Percentiles rank a stretch among this genome's conserved stretches.
phyloP scores from a whole-genome alignment of 169 alveolate genomes.

The Cryptosporidium tyzzeri region DNA sequence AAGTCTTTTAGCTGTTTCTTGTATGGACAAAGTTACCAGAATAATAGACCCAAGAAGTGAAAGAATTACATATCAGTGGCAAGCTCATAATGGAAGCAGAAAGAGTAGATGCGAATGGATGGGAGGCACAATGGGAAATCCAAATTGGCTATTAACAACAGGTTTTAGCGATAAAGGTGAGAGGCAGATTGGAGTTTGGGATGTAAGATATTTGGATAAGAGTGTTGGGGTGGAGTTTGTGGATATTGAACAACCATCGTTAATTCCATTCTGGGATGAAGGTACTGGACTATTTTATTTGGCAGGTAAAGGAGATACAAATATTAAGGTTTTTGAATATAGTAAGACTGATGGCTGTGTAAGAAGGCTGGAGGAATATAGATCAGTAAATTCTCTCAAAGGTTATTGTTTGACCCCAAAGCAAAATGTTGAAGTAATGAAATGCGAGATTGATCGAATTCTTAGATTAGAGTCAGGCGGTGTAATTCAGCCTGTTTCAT shows the following conservation, averaged over 20 bases:
- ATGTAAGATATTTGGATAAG: constrained; percentile 60
- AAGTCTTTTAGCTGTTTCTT: constrained; percentile 58
- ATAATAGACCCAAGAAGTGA: constrained; percentile 73
- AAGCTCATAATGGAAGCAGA: constrained; percentile 53
- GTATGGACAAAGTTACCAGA: constrained; percentile 68
- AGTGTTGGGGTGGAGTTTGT: constrained; percentile 69
- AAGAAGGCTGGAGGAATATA: constrained; percentile 52
- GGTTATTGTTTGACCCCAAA: constrained; percentile 67
- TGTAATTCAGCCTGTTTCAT: constrained; percentile 74
- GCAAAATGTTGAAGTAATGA: constrained; percentile 67
- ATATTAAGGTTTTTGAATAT: constrained; percentile 64
- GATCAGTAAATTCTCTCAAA: constrained; percentile 50
- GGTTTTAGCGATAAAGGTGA: constrained; percentile 74
- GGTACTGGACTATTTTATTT: constrained; percentile 71
- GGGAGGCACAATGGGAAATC: constrained; percentile 75
- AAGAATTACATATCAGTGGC: constrained; percentile 72
- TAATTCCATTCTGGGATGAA: constrained; percentile 75
- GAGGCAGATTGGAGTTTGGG: constrained; percentile 75
- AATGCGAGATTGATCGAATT: constrained; percentile 60
- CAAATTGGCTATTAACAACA: constrained; percentile 68
- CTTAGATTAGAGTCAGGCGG: constrained; percentile 70
- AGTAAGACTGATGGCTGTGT: constrained; percentile 70
- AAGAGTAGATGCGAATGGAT: constrained; percentile 75
- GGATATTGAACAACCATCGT: constrained; percentile 74
- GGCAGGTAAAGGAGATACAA: constrained; percentile 74